Evolutionary conservation across 2,329 filamentous ascomycete species (phyloP), one percentile per base, ranked within the genome.

Genomic region (Colletotrichum destructivum): DNA sequence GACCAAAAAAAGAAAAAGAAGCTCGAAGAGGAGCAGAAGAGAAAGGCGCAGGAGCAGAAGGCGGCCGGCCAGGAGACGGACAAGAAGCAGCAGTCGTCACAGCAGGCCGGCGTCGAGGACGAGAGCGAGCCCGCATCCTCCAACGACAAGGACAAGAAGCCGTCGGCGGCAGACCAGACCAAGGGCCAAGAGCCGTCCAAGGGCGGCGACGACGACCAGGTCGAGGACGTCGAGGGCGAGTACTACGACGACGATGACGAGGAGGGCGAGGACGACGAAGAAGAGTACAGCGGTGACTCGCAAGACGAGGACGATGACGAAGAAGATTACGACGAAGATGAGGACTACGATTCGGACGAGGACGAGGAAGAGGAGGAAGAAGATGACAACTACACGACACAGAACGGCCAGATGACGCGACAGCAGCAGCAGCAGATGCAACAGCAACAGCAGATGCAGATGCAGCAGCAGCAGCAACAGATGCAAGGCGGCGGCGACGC

Each of bases 401-500:
- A 59, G 42, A 31, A 69, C 15, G 46, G 52, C 15, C 70, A 61
- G 60, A 62, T 51, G 59, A 49, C 68, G 47, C 60, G 66, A 51
- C 49, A 67, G 47, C 42, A 67, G n/a, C 64, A 71, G 42, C 71
- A 68, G 35, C 71, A n/a, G 67, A 66, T 69, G 66, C 66, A 62
- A 38, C 69, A 78, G 60, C 77, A 78, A 62, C 66, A 69, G 18
- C 60, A 69, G n/a, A 59, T 60, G 69, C 76, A 80, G 40, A 77
- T 79, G 62, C 64, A 71, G 31, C 72, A 69, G 46, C 77, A 81
- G 56, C 74, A 75, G 38, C 68, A 74, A 71, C 74, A 78, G 70
- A 72, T 75, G 47, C 75, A 77, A 54, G 67, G 75, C 79, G 70
- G 69, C 72, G 26, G 75, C 76, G 55, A 35, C 52, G 51, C 54